Evolutionary conservation across 2,329 filamentous ascomycete species (phyloP).

Genomic region (Xylaria digitata): DNA sequence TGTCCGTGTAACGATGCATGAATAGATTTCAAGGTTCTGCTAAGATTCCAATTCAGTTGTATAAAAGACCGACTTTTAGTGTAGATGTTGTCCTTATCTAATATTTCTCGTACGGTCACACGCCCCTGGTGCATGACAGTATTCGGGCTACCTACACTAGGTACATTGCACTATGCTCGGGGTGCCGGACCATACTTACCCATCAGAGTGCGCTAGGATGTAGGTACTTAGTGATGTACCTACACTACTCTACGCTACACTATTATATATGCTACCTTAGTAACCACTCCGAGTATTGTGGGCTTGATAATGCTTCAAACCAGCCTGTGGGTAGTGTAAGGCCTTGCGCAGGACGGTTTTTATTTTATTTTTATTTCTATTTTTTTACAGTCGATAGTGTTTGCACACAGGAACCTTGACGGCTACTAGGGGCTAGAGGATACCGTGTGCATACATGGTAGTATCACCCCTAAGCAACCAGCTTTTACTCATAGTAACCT

Average conservation of each 20-base stretch:
- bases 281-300: conserved; percentile 13
- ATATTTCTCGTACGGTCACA: conserved; percentile 17
- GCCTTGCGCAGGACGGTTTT: no score
- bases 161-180: not conserved
- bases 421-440: not conserved
- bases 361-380: no score
- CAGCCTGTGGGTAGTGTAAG: not conserved
- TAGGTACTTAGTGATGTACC: conserved; percentile 1
- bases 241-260: no score
- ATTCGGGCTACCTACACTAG: conserved; percentile 11
- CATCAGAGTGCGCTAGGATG: not conserved
- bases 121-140: conserved; percentile 17
- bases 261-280: not conserved
- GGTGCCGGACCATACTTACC: not conserved
- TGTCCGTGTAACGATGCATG: conserved; percentile 32
- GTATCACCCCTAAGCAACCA: not conserved
- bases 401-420: no score
- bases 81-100: conserved; percentile 6
- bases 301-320: conserved; percentile 7
- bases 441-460: not conserved
- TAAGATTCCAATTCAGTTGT: not conserved
- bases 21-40: not conserved
- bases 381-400: no score
- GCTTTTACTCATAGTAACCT: not conserved
- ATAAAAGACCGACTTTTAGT: not conserved